Evolutionary conservation across 164 flowering plant genomes (phyloP), one percentile per base, ranked within the genome.

Genomic region (Tinospora cordifolia): DNA sequence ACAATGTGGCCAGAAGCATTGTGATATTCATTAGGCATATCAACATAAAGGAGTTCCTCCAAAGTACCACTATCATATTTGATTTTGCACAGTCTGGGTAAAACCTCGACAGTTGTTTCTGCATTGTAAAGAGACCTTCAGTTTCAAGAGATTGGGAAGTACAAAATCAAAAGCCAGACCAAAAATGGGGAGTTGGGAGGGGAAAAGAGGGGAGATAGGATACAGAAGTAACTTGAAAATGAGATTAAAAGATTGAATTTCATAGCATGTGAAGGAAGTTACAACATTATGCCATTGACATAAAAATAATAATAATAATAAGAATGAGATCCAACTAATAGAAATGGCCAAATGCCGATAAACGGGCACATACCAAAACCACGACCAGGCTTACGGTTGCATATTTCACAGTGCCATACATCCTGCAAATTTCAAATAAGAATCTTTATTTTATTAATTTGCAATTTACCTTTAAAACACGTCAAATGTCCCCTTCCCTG

Each of bases 331-430:
- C 54, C 54, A 47, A 47, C 11, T 0, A 47, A 14, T 14, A 54
- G n/a, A 26, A 59, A 65, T 13, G 14, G 38, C 60, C 47, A 3
- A 30, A 46, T 12, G 26, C 63, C 5, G 8, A 27, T 63, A 8
- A 75, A 66, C 12, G 65, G 54, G 19, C 73, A 79, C 94, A 46
- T 85, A 95, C 99, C 99, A 81, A 92, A 95, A 27, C 99, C 99
- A 73, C 98, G 94, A 47, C 99, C 99, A 64, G 99, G 98, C 80
- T 88, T 95, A 69, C 88, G 89, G 71, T 90, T 92, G 84, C 99
- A 95, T 80, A 95, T 95, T 77, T 91, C 98, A 84, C 99, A 95
- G 74, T 95, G 98, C 99, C 98, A 95, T 60, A 85, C 93, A 85
- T 95, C 99, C 99, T 95, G 88, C 69, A 80, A 75, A 59, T 71